Base-by-base conservation (phyloP, 768 basidiomycete genomes). In the Mrakia frigida region DNA sequence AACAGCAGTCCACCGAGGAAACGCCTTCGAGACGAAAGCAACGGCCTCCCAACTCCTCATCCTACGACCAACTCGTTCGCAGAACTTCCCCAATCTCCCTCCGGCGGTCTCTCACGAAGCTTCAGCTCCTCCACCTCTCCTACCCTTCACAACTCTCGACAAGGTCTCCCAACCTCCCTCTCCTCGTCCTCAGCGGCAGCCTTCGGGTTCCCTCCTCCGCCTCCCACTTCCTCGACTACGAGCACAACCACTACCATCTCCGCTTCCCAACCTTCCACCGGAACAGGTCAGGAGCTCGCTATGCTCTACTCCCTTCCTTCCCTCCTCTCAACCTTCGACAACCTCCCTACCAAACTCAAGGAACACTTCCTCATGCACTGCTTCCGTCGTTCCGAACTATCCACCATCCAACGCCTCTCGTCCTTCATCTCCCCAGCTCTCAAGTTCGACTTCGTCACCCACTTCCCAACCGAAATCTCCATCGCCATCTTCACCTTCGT, bases 341-440 rank as follows among this genome's bases (percentile, higher is more conserved):
- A 83, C 73, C 87, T 98, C 35, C 93, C 95, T 0, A 86, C 90
- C 14, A 87, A 89, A 11, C 85, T 98, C 18, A 96, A 98, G 84
- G 94, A 94, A 6, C 94, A 98, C 83, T 89, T 97, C 81, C 88
- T 98, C 74, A 89, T 98, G 80, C 93, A 93, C 35, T 89, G 98
- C 76, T 86, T 99, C 43, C 91, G 94, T 77, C 93, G 95, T 80
- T 93, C 94, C 6, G 90, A 94, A 3, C 88, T 96, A 28, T 90
- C 93, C 6, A 96, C 98, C 52, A 87, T 99, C 37, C 91, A 96
- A 71, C 92, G 91, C 0, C 84, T 98, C 23, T 91, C 95, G 81
- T 90, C 91, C 50, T 91, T 98, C 80, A 86, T 98, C 80, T 90
- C 91, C 0, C 93, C 92, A 35, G 94, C 93, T 3, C 86, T 98